phyloP scores from a whole-genome alignment of 2,329 filamentous ascomycete species.

The Colletotrichum cereale region DNA sequence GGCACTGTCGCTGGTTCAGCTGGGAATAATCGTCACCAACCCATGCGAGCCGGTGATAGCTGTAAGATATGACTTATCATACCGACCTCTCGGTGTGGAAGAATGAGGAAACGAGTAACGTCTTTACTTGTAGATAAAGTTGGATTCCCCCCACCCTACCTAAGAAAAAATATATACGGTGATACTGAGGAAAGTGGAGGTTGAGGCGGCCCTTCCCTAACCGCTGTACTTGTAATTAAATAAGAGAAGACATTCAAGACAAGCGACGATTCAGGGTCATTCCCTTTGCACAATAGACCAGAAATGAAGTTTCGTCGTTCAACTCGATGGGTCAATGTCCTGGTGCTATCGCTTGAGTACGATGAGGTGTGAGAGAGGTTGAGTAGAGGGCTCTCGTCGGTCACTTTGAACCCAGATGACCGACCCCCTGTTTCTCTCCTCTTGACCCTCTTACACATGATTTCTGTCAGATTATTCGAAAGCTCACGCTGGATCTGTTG shows the following conservation, averaged over 20 bases:
- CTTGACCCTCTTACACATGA: background rate
- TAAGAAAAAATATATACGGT: constrained; percentile 4
- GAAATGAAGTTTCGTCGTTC: constrained; percentile 6
- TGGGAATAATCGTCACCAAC: background rate
- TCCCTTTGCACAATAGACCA: constrained; percentile 14
- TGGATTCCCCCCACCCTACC: background rate
- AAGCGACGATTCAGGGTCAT: constrained; percentile 9
- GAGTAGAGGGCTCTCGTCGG: background rate
- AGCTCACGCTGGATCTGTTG: background rate
- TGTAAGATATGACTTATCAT: background rate
- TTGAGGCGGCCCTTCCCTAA: constrained; percentile 11
- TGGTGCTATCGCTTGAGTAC: background rate
- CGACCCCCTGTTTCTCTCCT: background rate
- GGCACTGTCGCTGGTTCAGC: constrained; percentile 20
- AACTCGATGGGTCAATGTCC: background rate
- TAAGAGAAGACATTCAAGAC: background rate
- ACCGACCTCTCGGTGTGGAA: constrained; percentile 6
- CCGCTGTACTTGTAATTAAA: constrained; percentile 37
- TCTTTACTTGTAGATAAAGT: constrained; percentile 12
- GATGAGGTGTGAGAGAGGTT: too few species aligned
- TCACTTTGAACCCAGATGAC: background rate
- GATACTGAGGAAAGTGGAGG: constrained; percentile 37
- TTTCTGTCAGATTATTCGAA: background rate
- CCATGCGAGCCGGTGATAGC: background rate
- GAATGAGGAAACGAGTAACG: constrained; percentile 23